These are phyloP conservation scores for Nemania sp. DNA, from an alignment of 2,329 filamentous ascomycete species.

Conservation along the genomic window DNA sequence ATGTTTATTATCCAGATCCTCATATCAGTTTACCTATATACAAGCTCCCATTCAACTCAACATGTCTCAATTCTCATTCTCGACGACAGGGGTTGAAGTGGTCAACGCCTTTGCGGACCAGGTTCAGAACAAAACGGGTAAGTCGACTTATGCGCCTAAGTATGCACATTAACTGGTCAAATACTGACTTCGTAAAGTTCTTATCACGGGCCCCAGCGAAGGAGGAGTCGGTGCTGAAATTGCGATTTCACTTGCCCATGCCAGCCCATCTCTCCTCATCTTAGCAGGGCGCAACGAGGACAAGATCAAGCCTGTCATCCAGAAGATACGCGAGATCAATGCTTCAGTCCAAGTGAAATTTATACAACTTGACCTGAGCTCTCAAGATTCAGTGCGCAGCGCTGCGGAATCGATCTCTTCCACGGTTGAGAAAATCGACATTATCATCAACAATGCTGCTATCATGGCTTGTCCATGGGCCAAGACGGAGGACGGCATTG, in stretches of 20 bases:
- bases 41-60: neutral
- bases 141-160: neutral
- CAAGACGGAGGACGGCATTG: conserved; percentile 10
- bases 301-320: conserved; percentile 6
- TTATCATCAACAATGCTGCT: conserved; percentile 13
- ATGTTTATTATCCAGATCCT: neutral
- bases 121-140: conserved; percentile 3
- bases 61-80: conserved; percentile 3
- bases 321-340: conserved; percentile 9
- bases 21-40: neutral
- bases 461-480: conserved; percentile 17
- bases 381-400: conserved; percentile 1
- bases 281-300: conserved; percentile 10
- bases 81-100: neutral
- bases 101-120: conserved; percentile 1
- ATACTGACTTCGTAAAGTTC: conserved; percentile 1
- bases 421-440: conserved; percentile 4
- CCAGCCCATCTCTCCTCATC: conserved; percentile 1
- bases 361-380: conserved; percentile 4
- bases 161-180: neutral
- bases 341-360: conserved; percentile 2
- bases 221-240: conserved; percentile 9
- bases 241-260: conserved; percentile 10
- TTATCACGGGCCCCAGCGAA: conserved; percentile 14
- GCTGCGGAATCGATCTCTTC: neutral